Evolutionary conservation across 2,329 filamentous ascomycete species (phyloP), one percentile per base, ranked within the genome.

Genomic region (Diaporthe sp.): DNA sequence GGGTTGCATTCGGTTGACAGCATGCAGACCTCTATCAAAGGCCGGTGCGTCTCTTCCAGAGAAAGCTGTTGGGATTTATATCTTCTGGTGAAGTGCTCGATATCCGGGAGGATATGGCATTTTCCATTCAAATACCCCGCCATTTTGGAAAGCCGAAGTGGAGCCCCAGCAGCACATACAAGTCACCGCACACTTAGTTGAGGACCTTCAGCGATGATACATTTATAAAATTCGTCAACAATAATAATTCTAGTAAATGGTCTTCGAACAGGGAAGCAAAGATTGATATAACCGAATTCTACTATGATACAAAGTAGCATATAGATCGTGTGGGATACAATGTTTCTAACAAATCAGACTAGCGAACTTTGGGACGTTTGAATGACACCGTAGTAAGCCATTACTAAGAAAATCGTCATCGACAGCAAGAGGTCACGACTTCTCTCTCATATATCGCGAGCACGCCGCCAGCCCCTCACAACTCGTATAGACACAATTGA

Each of bases 371-470:
- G 10, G 58, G 58, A 15, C 25, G 19, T 10, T n/a, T 30, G 17
- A 30, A n/a, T 64, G 40, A 17, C 22, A 47, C 25, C 25, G 60
- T 64, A 33, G 60, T 64, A 64, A 45, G 40, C 38, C 17, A 64
- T 64, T 64, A 64, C 3, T 64, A 45, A 64, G 60, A 33, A 64
- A n/a, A 33, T 33, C 60, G 40, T 64, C 60, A 64, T 64, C 10
- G 40, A 64, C 25, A 8, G 25, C 40, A 17, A 22, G 10, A 30
- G n/a, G 22, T 64, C 60, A 47, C 58, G 17, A 40, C 54, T 7
- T 1, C 25, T 7, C 35, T 25, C 4, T 13, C 57, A 60, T 61
- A 61, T 42, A 61, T 61, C 25, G 28, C 42, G 42, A 30, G n/a
- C 38, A 64, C n/a, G 25, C 15, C 4, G 22, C 25, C 35, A 28